Evolutionary conservation across 352 stramenopile genomes (phyloP).

Genomic region (Thraustochytrium sp.): DNA sequence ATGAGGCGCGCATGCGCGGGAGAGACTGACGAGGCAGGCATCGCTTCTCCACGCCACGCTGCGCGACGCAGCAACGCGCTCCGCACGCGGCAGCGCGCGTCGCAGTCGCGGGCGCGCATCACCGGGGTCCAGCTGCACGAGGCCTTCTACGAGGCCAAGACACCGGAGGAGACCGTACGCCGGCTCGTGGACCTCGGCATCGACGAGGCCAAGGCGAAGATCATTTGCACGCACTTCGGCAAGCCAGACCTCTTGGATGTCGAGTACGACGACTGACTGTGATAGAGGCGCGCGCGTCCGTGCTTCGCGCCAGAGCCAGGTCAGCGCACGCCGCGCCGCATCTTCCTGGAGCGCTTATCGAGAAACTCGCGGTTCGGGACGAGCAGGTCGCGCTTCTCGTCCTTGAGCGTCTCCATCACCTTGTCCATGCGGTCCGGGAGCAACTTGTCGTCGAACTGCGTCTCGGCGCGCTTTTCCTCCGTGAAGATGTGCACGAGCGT

Average conservation of each 20-base stretch:
- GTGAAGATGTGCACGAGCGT: neutral
- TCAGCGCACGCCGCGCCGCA: too few species aligned
- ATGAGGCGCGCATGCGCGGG: neutral
- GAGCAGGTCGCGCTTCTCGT: neutral
- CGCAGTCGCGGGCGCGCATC: neutral
- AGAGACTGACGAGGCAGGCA: neutral
- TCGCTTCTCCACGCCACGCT: too few species aligned
- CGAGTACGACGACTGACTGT: neutral
- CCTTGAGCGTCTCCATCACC: neutral
- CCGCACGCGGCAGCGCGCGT: neutral
- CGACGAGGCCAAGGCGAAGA: neutral
- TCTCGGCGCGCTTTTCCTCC: neutral
- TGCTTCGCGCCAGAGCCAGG: too few species aligned
- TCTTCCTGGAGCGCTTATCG: too few species aligned
- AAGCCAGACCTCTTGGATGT: neutral
- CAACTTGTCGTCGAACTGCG: neutral
- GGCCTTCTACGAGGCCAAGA: neutral
- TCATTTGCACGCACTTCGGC: neutral
- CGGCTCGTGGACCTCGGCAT: neutral
- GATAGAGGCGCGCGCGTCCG: too few species aligned
- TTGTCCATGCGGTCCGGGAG: neutral
- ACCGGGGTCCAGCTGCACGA: neutral
- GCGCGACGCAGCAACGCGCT: conserved; percentile 11
- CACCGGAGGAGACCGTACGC: neutral
- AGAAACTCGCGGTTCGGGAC: neutral